A percentile compares a stretch with the other conserved stretches of the same genome.
Conservation (phyloP, 345 rosid species). For the Syzygium aromaticum region DNA sequence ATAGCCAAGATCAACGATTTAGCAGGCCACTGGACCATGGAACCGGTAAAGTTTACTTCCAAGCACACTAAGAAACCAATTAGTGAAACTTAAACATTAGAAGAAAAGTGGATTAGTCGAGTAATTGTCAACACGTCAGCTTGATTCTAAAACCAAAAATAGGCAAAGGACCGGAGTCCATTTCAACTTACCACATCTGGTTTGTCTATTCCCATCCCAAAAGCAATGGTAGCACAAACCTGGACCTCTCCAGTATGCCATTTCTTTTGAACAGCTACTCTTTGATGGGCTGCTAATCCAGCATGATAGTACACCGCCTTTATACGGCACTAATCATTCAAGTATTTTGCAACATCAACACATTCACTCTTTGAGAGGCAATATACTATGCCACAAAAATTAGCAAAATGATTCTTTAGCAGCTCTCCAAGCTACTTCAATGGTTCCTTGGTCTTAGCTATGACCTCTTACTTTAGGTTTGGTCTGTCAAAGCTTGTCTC, state of each 20-base stretch:
- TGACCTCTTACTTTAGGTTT: conserved; percentile 83
- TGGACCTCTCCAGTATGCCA: conserved; percentile 82
- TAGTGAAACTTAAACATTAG: neutral
- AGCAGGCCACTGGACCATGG: neutral
- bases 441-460: conserved; percentile 63
- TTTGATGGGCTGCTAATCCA: conserved; percentile 66
- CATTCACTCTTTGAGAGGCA: conserved; percentile 90
- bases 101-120: no score
- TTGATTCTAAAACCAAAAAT: no score
- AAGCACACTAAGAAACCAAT: neutral
- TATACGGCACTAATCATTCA: conserved; percentile 65
- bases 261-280: conserved; percentile 72
- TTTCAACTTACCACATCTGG: conserved; percentile 67
- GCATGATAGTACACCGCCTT: conserved; percentile 77
- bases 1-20: neutral
- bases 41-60: neutral
- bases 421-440: conserved; percentile 78
- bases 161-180: neutral
- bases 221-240: conserved; percentile 84
- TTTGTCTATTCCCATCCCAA: conserved; percentile 98
- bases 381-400: conserved; percentile 75
- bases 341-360: conserved; percentile 63
- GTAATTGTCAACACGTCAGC: no score
- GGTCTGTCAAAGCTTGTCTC: conserved; percentile 91
- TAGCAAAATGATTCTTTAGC: conserved; percentile 48